These are phyloP conservation scores for Diplodia sapinea DNA, from an alignment of 2,329 filamentous ascomycete species.

Conservation along the genomic window DNA sequence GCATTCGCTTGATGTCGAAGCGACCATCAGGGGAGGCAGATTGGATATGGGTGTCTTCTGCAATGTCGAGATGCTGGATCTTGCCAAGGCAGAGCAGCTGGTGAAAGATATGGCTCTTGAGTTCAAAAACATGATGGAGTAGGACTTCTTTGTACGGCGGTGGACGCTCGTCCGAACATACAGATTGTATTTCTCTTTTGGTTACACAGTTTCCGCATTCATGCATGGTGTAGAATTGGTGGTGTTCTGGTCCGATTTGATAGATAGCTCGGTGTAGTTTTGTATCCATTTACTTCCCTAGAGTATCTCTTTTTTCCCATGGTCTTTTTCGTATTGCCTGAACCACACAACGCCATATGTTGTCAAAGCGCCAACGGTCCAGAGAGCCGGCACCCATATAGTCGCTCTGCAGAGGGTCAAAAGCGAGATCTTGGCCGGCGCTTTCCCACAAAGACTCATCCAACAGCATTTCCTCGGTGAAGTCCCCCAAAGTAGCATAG, in stretches of 20 bases:
- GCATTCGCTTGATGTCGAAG: slow-evolving; percentile 63
- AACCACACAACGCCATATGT: not conserved
- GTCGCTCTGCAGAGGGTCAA: slow-evolving; percentile 2
- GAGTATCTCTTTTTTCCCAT: too few species aligned
- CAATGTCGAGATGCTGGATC: slow-evolving; percentile 50
- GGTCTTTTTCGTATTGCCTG: too few species aligned
- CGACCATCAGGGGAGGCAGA: slow-evolving; percentile 54
- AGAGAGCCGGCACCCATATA: not conserved
- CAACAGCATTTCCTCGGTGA: not conserved
- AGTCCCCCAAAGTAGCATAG: not conserved
- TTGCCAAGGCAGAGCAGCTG: slow-evolving; percentile 46
- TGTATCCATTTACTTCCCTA: not conserved
- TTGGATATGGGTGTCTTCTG: slow-evolving; percentile 62
- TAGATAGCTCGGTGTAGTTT: not conserved
- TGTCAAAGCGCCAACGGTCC: not conserved
- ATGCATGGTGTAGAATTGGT: not conserved
- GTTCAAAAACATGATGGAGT: not conserved
- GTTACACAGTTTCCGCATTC: not conserved
- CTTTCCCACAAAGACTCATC: slow-evolving; percentile 9
- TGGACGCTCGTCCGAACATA: not conserved
- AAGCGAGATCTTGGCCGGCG: not conserved
- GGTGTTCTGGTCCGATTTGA: not conserved
- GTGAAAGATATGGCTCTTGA: slow-evolving; percentile 41
- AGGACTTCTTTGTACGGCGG: not conserved
- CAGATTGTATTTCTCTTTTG: not conserved